These are phyloP conservation scores for Staphylotrichum tortipilum DNA, from an alignment of 495 filamentous ascomycete species.

Conservation along the genomic window DNA sequence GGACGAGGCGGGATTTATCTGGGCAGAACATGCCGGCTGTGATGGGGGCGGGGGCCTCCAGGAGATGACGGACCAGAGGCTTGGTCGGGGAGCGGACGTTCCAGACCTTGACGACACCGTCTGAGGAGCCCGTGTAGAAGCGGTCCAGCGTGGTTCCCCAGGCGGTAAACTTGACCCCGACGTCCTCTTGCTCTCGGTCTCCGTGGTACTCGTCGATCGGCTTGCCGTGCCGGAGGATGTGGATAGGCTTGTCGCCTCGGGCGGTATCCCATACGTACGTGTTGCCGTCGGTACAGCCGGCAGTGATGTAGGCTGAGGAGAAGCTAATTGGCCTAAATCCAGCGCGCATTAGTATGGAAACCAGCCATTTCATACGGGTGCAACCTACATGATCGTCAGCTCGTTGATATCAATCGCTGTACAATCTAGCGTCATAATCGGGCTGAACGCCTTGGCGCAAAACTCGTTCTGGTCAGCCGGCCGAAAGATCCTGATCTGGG, in stretches of 20 bases:
- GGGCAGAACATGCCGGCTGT: constrained; percentile 63
- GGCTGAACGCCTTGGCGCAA: constrained; percentile 25
- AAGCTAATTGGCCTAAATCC: constrained; percentile 33
- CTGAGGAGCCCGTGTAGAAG: constrained; percentile 84
- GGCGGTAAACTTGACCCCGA: constrained; percentile 68
- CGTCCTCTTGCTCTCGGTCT: constrained; percentile 59
- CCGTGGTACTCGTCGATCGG: constrained; percentile 56
- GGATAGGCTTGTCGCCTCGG: constrained; percentile 46
- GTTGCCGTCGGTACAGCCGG: constrained; percentile 74
- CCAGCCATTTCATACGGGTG: constrained; percentile 9
- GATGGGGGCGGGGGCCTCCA: constrained; percentile 43
- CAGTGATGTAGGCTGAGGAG: constrained; percentile 55
- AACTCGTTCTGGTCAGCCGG: constrained; percentile 17
- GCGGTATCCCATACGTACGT: constrained; percentile 83
- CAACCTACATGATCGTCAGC: constrained; percentile 50
- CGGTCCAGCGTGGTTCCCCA: constrained; percentile 66
- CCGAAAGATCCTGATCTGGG: constrained; percentile 43
- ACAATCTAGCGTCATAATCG: constrained; percentile 52
- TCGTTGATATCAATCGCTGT: constrained; percentile 82
- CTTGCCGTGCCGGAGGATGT: constrained; percentile 58
- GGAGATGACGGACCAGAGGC: constrained; percentile 54
- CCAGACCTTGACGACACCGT: constrained; percentile 83
- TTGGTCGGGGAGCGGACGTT: constrained; percentile 50
- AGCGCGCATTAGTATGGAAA: constrained; percentile 34
- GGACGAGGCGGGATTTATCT: constrained; percentile 59